Percentiles rank a stretch among this genome's conserved stretches.
Conservation (phyloP, 208 protist genomes). For the Leishmania major region DNA sequence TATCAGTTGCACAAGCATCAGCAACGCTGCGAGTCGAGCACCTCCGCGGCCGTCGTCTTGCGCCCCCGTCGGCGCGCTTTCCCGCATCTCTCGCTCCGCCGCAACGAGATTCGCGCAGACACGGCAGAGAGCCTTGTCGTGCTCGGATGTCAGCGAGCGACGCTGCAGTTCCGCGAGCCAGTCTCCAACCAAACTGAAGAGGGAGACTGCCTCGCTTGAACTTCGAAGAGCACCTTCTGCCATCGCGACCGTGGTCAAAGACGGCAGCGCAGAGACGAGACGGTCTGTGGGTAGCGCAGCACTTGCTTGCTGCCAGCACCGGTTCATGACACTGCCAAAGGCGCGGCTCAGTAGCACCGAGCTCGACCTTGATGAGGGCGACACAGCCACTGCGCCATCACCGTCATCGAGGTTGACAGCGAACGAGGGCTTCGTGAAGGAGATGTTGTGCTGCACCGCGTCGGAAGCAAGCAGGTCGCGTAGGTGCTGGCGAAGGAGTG, state of each 20-base stretch:
- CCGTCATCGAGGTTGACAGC: background rate
- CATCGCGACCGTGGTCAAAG: background rate
- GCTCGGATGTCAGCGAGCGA: constrained; percentile 1
- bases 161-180: constrained; percentile 13
- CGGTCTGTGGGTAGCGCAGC: background rate
- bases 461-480: background rate
- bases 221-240: background rate
- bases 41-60: background rate
- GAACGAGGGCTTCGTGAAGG: background rate
- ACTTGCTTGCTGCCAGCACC: constrained; percentile 12
- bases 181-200: background rate
- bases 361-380: background rate
- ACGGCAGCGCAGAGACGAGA: constrained; percentile 5
- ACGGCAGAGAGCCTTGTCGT: constrained; percentile 5
- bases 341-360: background rate
- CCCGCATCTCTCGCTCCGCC: background rate
- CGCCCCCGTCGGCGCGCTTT: background rate
- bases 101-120: constrained; percentile 7
- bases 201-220: background rate
- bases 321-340: background rate
- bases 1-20: constrained; percentile 1
- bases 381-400: background rate
- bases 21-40: constrained; percentile 1
- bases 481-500: background rate
- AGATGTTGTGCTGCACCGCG: constrained; percentile 2